Conservation (phyloP, 805 yeast genomes). For the Metschnikowia baotianmanensis region DNA sequence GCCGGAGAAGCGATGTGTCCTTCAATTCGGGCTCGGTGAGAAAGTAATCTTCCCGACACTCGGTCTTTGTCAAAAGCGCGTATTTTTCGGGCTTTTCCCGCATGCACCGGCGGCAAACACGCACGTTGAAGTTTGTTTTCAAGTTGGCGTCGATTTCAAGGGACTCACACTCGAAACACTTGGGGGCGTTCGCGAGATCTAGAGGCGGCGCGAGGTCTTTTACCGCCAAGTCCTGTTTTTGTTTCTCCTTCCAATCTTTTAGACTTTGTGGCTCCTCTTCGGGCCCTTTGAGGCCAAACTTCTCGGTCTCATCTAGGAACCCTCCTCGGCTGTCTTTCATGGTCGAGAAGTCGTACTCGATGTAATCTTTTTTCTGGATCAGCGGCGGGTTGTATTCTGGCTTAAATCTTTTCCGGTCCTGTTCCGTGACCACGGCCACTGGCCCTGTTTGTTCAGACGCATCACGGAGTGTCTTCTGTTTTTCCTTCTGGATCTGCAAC, state of each 20-base stretch:
- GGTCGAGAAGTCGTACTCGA: constrained; percentile 85
- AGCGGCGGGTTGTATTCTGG: constrained; percentile 27
- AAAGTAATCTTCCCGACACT: constrained; percentile 88
- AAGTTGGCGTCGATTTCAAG: constrained; percentile 77
- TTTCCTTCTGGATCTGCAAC: constrained; percentile 38
- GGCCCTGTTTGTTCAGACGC: constrained; percentile 9
- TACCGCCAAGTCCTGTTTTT: constrained; percentile 35
- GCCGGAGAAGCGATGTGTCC: constrained; percentile 64
- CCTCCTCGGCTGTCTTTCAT: constrained; percentile 91
- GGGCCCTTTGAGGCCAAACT: constrained; percentile 13
- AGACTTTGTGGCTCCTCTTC: constrained; percentile 46
- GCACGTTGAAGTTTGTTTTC: constrained; percentile 60
- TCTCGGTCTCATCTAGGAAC: constrained; percentile 44
- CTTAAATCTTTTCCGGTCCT: constrained; percentile 15
- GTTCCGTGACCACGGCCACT: constrained; percentile 15
- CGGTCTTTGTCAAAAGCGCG: constrained; percentile 89
- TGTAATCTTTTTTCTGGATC: constrained; percentile 62
- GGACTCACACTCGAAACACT: constrained; percentile 79
- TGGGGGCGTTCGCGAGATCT: constrained; percentile 71
- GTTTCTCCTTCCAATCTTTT: constrained; percentile 50
- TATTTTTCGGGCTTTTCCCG: constrained; percentile 80
- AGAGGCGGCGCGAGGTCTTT: constrained; percentile 68
- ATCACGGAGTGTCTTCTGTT: constrained; percentile 22
- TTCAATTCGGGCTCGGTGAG: constrained; percentile 89
- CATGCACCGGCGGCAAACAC: constrained; percentile 81